Conservation (phyloP, 2,329 filamentous ascomycete species). For the Fusarium piperis region DNA sequence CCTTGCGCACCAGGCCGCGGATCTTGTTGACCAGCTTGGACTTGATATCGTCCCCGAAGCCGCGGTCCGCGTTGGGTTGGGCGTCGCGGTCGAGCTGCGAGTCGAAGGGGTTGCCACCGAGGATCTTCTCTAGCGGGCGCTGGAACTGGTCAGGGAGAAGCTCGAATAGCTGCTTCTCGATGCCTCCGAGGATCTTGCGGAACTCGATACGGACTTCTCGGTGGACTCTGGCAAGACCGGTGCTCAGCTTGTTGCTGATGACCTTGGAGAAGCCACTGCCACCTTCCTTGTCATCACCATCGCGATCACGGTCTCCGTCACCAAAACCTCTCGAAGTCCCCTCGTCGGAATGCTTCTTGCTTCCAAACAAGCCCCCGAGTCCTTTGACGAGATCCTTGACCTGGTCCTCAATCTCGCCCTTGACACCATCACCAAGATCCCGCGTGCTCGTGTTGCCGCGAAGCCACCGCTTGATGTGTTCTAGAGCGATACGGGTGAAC, state of each 20-base stretch:
- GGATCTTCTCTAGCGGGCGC: constrained; percentile 56
- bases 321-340: constrained; percentile 45
- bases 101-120: constrained; percentile 59
- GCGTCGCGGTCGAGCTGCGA: constrained; percentile 52
- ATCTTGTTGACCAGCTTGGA: constrained; percentile 56
- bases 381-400: constrained; percentile 57
- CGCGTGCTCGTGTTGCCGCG: constrained; percentile 53
- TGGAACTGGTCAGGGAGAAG: constrained; percentile 55
- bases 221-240: constrained; percentile 55
- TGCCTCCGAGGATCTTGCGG: constrained; percentile 54
- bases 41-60: constrained; percentile 56
- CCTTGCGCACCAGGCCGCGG: constrained; percentile 54
- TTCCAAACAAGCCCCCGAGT: constrained; percentile 53
- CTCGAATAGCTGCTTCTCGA: constrained; percentile 58
- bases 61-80: constrained; percentile 45
- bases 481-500: constrained; percentile 57
- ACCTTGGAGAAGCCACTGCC: constrained; percentile 54
- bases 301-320: constrained; percentile 42
- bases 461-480: constrained; percentile 58
- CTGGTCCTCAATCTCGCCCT: constrained; percentile 56
- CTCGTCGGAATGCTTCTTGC: constrained; percentile 48
- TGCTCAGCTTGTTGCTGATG: constrained; percentile 59
- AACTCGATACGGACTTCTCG: constrained; percentile 58
- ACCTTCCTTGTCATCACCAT: constrained; percentile 40
- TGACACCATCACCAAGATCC: constrained; percentile 55